phyloP scores from a whole-genome alignment of 148 eudicot species.

The Rhododendron vialii region DNA sequence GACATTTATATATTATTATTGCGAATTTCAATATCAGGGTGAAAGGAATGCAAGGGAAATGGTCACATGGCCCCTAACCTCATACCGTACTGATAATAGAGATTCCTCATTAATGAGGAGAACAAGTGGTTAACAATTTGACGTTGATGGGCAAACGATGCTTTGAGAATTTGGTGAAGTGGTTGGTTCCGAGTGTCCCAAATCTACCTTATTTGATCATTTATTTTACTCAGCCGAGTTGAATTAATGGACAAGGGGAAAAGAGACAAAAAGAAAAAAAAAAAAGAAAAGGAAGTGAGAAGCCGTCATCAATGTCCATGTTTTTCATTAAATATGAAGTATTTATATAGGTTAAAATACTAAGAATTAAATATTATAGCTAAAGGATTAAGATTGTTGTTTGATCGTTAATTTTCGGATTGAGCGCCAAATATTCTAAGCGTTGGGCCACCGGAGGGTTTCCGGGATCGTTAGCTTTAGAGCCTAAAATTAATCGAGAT shows the following conservation, averaged over 20 bases:
- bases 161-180: background rate
- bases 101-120: background rate
- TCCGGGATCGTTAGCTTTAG: too few relatives aligned
- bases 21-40: background rate
- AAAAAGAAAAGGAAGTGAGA: background rate
- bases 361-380: background rate
- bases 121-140: conserved; percentile 1
- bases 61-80: background rate
- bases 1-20: too few relatives aligned
- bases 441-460: too few relatives aligned
- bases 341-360: background rate
- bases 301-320: background rate
- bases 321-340: background rate
- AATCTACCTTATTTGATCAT: background rate
- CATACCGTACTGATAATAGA: background rate
- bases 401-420: background rate
- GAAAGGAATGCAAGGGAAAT: background rate
- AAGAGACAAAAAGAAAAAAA: background rate
- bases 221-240: background rate
- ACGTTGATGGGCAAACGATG: conserved; percentile 6
- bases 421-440: too few relatives aligned
- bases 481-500: too few relatives aligned
- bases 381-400: background rate
- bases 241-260: background rate
- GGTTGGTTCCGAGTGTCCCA: conserved; percentile 4